Conservation (phyloP, 2,329 filamentous ascomycete species). For the Alternaria burnsii region DNA sequence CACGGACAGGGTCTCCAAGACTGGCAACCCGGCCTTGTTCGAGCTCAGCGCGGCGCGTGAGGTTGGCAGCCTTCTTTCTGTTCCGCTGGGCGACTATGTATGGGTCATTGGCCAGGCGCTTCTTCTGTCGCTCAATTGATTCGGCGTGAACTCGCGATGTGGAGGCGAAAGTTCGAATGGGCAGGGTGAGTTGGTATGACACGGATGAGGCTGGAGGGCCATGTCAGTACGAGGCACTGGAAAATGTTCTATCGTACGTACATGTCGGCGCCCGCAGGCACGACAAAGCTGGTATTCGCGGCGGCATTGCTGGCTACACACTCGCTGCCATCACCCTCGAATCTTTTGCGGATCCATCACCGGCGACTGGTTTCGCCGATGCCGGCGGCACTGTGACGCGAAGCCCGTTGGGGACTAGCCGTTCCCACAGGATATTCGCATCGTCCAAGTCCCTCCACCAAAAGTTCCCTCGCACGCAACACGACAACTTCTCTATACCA, state of each 20-base stretch:
- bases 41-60: constrained; percentile 77
- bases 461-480: constrained; percentile 36
- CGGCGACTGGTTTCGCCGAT: constrained; percentile 18
- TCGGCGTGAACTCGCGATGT: constrained; percentile 69
- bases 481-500: constrained; percentile 30
- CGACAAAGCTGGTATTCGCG: constrained; percentile 55
- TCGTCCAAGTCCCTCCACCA: constrained; percentile 24
- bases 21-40: constrained; percentile 68
- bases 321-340: constrained; percentile 19
- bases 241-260: constrained; percentile 22
- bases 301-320: constrained; percentile 53
- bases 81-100: constrained; percentile 83
- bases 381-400: constrained; percentile 11
- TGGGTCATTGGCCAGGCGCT: constrained; percentile 76
- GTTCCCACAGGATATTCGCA: constrained; percentile 28
- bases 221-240: constrained; percentile 1
- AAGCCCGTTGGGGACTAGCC: constrained; percentile 17
- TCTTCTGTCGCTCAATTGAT: constrained; percentile 58
- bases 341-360: constrained; percentile 25
- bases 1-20: constrained; percentile 81
- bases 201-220: constrained; percentile 23
- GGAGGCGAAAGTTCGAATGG: constrained; percentile 66
- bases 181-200: constrained; percentile 58
- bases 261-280: constrained; percentile 55
- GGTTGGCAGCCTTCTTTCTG: constrained; percentile 83